phyloP scores from a whole-genome alignment of 1,139 yeast species.

The Pichia sp. region DNA sequence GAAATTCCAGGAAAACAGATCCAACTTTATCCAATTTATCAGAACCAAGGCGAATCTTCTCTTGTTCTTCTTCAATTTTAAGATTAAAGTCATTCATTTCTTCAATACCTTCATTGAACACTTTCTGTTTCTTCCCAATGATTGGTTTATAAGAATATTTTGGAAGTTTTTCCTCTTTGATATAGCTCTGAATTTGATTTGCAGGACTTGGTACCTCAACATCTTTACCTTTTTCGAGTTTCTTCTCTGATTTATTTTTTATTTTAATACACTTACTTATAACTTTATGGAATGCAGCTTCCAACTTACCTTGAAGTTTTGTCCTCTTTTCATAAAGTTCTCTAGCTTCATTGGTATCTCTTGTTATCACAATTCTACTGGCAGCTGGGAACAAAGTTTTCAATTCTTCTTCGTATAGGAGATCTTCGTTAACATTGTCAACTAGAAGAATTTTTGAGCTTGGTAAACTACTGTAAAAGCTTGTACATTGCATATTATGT shows the following conservation, averaged over 20 bases:
- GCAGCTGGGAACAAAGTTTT: slow-evolving; percentile 62
- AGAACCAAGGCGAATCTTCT: slow-evolving; percentile 27
- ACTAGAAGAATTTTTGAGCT: slow-evolving; percentile 76
- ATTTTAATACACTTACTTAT: slow-evolving; percentile 54
- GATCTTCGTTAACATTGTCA: slow-evolving; percentile 65
- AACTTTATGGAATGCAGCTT: slow-evolving; percentile 58
- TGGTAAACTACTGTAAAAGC: slow-evolving; percentile 63
- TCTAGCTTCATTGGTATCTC: slow-evolving; percentile 55
- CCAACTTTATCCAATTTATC: slow-evolving; percentile 42
- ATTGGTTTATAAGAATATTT: slow-evolving; percentile 54
- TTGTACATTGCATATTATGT: slow-evolving; percentile 74
- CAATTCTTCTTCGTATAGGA: slow-evolving; percentile 57
- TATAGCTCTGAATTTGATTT: slow-evolving; percentile 53
- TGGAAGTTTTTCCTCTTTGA: slow-evolving; percentile 74
- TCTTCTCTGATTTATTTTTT: slow-evolving; percentile 57
- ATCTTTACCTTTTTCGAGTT: slow-evolving; percentile 14
- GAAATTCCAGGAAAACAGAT: slow-evolving; percentile 81
- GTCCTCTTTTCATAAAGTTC: slow-evolving; percentile 56
- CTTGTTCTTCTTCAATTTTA: slow-evolving; percentile 57
- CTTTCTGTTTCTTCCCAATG: slow-evolving; percentile 79
- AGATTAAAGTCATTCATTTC: slow-evolving; percentile 60
- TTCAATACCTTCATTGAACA: slow-evolving; percentile 64
- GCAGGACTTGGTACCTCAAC: slow-evolving; percentile 36
- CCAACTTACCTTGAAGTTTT: slow-evolving; percentile 54
- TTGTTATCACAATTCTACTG: slow-evolving; percentile 65